Evolutionary conservation across 495 filamentous ascomycete species (phyloP), one percentile per base, ranked within the genome.

Genomic region (Tetracladium setigerum): DNA sequence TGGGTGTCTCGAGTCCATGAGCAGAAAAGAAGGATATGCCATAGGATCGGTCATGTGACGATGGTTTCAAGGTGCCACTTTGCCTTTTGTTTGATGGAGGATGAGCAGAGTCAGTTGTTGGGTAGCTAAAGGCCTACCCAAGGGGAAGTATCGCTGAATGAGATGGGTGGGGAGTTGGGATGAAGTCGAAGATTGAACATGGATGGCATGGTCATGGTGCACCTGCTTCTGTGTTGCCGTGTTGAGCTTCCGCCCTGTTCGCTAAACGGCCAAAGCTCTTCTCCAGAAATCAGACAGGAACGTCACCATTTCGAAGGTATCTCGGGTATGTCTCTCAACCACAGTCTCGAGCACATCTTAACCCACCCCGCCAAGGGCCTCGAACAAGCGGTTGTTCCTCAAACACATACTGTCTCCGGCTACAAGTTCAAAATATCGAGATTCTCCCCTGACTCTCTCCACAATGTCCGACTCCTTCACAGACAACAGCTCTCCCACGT

Each of bases 401-500:
- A 15, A 32, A 27, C 4, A 32, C 22, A 3, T 7, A 27, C 22
- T 27, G 22, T 27, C 22, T 27, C 22, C 22, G 22, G 7, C 7
- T 27, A 27, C 22, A 27, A 27, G 22, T 3, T 3, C 22, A 27
- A 27, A 27, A 27, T 24, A 53, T 60, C 44, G 38, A 47, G 37
- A 51, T 56, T 42, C 14, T 33, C n/a, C 44, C 49, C 30, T 27
- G 3, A 3, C 3, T 7, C 16, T 14, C 1, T 36, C 45, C 11
- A 18, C 14, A 17, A 7, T 31, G 14, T 17, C 30, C 13, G 49
- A 44, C 14, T 2, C 14, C 44, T 47, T 46, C 24, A 27, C 22
- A 27, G 27, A 30, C 13, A 33, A 55, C 16, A 38, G 19, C 16
- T 24, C 41, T 27, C 56, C 56, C 13, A 18, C 49, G 5, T 53